A percentile compares a stretch with the other conserved stretches of the same genome.
These are phyloP conservation scores for Lactifluus volemus DNA, from an alignment of 768 basidiomycete genomes.

Conservation along the genomic window DNA sequence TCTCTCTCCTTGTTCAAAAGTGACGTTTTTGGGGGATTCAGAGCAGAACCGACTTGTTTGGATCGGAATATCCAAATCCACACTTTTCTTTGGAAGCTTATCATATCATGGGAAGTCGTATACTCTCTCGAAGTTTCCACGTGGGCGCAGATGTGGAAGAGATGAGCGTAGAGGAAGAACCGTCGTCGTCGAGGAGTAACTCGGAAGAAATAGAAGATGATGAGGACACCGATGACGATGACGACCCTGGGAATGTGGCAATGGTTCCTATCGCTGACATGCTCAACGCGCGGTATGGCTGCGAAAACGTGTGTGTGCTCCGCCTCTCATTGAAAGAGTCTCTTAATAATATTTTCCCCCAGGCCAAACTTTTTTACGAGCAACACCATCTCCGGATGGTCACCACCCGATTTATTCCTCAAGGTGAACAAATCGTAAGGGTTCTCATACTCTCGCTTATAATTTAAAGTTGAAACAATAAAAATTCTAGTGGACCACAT, in stretches of 20 bases:
- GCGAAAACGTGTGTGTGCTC: slow-evolving; percentile 61
- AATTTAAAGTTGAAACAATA: neutral
- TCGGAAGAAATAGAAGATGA: slow-evolving; percentile 30
- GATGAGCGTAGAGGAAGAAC: slow-evolving; percentile 30
- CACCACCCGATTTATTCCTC: slow-evolving; percentile 60
- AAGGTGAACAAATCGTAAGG: slow-evolving; percentile 79
- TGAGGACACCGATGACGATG: slow-evolving; percentile 35
- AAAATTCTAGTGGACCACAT: slow-evolving; percentile 77
- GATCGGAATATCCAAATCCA: slow-evolving; percentile 29
- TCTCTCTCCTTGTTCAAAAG: neutral
- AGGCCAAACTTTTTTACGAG: slow-evolving; percentile 87
- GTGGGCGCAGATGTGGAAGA: slow-evolving; percentile 37
- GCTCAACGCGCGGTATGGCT: slow-evolving; percentile 80
- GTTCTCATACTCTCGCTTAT: slow-evolving; percentile 23
- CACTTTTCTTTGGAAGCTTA: slow-evolving; percentile 66
- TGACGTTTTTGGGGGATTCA: slow-evolving; percentile 22
- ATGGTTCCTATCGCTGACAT: slow-evolving; percentile 98
- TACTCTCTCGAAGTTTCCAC: slow-evolving; percentile 87
- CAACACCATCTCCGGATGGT: slow-evolving; percentile 67
- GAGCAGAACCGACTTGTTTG: slow-evolving; percentile 68
- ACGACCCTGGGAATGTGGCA: slow-evolving; percentile 56
- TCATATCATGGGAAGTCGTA: slow-evolving; percentile 85
- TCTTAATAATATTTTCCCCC: neutral
- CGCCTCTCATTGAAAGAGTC: neutral
- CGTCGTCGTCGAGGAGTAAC: slow-evolving; percentile 25